These are phyloP conservation scores for Rehmannia glutinosa DNA, from an alignment of 257 asterid species.

Conservation along the genomic window DNA sequence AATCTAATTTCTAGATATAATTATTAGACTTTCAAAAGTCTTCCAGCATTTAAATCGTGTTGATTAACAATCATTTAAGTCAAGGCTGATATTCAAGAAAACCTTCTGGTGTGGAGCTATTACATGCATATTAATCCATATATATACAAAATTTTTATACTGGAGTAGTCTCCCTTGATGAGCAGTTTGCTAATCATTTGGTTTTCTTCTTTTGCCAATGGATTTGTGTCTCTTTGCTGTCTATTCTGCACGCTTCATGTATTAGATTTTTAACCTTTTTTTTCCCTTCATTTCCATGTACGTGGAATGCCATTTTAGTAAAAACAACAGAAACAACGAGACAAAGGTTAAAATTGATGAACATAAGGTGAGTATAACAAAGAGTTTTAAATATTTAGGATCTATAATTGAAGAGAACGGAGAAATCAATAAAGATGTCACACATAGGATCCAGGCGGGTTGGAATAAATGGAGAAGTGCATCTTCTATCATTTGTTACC, in stretches of 20 bases:
- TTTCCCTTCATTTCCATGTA: not conserved
- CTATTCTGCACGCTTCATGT: constrained; percentile 1
- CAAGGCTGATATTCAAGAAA: not conserved
- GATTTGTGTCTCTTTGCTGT: not conserved
- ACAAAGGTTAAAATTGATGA: too few relatives aligned
- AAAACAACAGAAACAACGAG: too few relatives aligned
- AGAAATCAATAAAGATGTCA: too few relatives aligned
- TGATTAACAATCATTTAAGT: not conserved
- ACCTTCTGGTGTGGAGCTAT: constrained; percentile 1
- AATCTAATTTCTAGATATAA: too few relatives aligned
- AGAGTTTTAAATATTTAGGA: too few relatives aligned
- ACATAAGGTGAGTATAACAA: too few relatives aligned
- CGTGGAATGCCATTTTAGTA: too few relatives aligned
- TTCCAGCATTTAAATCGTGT: not conserved
- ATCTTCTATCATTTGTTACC: too few relatives aligned
- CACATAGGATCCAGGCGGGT: too few relatives aligned
- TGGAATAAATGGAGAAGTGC: too few relatives aligned
- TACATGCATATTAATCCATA: constrained; percentile 1
- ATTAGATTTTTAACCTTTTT: not conserved
- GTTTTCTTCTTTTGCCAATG: not conserved
- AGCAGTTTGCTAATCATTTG: not conserved
- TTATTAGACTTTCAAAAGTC: not conserved
- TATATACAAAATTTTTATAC: not conserved
- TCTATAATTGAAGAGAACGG: too few relatives aligned
- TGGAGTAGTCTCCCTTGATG: not conserved